Evolutionary conservation across 169 alveolate genomes (phyloP).

Genomic region (Theileria annulata): DNA sequence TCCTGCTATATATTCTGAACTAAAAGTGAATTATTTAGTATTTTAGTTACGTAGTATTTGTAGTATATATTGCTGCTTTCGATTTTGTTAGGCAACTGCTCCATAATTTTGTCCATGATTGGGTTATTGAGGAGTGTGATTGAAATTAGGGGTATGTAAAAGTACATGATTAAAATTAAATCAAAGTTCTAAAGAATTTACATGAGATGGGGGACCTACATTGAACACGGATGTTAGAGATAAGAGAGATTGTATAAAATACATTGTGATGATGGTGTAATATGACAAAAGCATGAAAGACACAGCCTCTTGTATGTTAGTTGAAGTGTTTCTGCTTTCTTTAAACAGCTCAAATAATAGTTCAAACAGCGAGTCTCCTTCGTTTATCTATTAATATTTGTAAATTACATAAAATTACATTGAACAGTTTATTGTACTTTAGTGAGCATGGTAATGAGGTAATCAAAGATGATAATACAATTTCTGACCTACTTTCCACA

Average conservation of each 20-base stretch:
- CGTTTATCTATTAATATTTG: conserved; percentile 5
- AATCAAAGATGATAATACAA: conserved; percentile 56
- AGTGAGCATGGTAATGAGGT: conserved; percentile 62
- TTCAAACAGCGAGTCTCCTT: conserved; percentile 62
- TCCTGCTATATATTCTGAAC: conserved; percentile 49
- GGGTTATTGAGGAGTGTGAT: conserved; percentile 57
- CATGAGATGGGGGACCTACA: neutral
- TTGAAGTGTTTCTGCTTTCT: conserved; percentile 48
- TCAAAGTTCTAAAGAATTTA: conserved; percentile 20
- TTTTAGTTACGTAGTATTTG: conserved; percentile 9
- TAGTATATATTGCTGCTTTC: neutral
- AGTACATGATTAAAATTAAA: conserved; percentile 31
- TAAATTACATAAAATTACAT: conserved; percentile 18
- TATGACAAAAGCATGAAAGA: conserved; percentile 51
- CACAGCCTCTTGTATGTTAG: conserved; percentile 60
- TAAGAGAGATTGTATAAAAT: conserved; percentile 26
- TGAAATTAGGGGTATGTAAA: conserved; percentile 49
- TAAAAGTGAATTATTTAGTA: conserved; percentile 7
- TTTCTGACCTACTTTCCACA: conserved; percentile 52
- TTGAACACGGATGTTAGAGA: conserved; percentile 27
- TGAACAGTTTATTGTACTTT: conserved; percentile 50
- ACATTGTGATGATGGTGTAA: conserved; percentile 44
- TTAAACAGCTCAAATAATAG: conserved; percentile 59
- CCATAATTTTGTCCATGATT: conserved; percentile 41
- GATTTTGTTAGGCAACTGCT: conserved; percentile 53